phyloP scores from a whole-genome alignment of 345 rosid genomes.

The Populus simonii region DNA sequence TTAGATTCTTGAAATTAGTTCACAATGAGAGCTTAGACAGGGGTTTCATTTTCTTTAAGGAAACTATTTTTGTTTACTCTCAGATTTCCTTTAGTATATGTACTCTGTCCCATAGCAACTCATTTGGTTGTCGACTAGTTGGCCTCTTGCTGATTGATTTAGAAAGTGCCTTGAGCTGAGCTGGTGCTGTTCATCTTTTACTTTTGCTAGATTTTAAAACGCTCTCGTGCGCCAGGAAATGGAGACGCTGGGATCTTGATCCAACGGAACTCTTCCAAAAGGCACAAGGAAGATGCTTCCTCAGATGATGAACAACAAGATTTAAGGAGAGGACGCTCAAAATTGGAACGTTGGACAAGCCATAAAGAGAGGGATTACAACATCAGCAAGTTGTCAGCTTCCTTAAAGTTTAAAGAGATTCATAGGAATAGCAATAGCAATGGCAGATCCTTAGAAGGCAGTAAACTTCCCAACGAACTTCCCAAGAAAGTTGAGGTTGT shows the following conservation, averaged over 20 bases:
- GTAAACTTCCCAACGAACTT: slow-evolving; percentile 32
- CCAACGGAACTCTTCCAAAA: slow-evolving; percentile 50
- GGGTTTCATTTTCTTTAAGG: background rate
- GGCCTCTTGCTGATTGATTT: slow-evolving; percentile 5
- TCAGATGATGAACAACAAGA: slow-evolving; percentile 79
- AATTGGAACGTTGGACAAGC: slow-evolving; percentile 94
- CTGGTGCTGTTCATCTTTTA: slow-evolving; percentile 32
- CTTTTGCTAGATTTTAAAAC: slow-evolving; percentile 55
- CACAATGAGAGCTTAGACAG: background rate
- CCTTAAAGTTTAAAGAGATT: slow-evolving; percentile 57
- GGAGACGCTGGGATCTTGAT: slow-evolving; percentile 33
- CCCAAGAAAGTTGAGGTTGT: slow-evolving; percentile 35
- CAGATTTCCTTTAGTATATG: background rate
- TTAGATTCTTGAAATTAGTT: background rate
- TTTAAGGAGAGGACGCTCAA: slow-evolving; percentile 78
- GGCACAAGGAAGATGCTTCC: slow-evolving; percentile 55
- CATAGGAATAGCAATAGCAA: slow-evolving; percentile 41
- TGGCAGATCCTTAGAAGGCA: slow-evolving; percentile 39
- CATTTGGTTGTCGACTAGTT: background rate
- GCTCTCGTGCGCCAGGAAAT: slow-evolving; percentile 41
- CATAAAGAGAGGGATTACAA: slow-evolving; percentile 77
- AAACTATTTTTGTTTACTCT: background rate
- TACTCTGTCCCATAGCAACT: background rate
- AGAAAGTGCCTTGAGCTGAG: slow-evolving; percentile 19
- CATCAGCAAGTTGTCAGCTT: slow-evolving; percentile 51